These are phyloP conservation scores for Magnaporthiopsis incrustans DNA, from an alignment of 2,329 filamentous ascomycete genomes.

Conservation along the genomic window DNA sequence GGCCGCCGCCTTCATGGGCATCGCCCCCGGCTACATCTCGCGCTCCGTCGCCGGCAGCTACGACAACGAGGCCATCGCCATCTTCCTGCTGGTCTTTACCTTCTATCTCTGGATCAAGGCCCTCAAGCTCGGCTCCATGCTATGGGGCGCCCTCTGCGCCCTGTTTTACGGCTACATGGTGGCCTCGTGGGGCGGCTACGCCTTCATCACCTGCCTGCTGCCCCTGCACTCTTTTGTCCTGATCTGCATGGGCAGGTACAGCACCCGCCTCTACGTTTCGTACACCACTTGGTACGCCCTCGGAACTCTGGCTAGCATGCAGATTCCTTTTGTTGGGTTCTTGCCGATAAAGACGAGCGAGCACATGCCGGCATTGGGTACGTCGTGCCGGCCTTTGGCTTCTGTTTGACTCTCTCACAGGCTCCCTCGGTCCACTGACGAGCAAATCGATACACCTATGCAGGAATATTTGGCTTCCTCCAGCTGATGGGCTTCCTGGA, in stretches of 20 bases:
- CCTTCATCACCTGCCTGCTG: conserved; percentile 97
- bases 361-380: conserved; percentile 94
- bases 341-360: conserved; percentile 93
- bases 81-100: conserved; percentile 96
- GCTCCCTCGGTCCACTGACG: conserved; percentile 10
- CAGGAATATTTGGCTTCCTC: conserved; percentile 89
- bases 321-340: conserved; percentile 98
- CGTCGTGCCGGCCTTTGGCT: conserved; percentile 20
- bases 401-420: background rate
- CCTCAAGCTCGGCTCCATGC: conserved; percentile 88
- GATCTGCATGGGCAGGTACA: conserved; percentile 95
- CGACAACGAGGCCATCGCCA: conserved; percentile 96
- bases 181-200: conserved; percentile 97
- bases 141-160: conserved; percentile 91
- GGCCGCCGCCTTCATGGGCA: conserved; percentile 94
- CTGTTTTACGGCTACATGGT: conserved; percentile 99
- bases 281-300: conserved; percentile 98
- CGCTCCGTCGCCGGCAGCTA: conserved; percentile 96
- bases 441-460: background rate
- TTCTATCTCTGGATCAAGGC: conserved; percentile 99
- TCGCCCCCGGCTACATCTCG: conserved; percentile 94
- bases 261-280: conserved; percentile 85
- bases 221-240: conserved; percentile 91
- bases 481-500: conserved; percentile 91
- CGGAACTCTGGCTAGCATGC: conserved; percentile 95